Conservation (phyloP, 495 filamentous ascomycete species). For the Staphylotrichum longicolle region DNA sequence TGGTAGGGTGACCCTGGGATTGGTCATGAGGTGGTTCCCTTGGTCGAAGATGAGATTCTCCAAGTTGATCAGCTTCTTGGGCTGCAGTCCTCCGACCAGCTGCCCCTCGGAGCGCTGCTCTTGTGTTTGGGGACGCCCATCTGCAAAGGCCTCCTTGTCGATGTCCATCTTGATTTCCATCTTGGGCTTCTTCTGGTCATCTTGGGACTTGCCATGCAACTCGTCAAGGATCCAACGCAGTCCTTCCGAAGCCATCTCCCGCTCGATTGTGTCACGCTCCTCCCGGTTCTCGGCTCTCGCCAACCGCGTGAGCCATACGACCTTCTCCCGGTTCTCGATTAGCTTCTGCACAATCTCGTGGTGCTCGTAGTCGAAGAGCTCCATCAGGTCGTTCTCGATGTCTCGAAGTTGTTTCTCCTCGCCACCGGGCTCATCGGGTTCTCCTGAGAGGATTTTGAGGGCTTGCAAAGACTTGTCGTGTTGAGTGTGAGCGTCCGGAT, state of each 20-base stretch:
- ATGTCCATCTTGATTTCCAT: slow-evolving; percentile 94
- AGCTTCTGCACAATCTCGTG: slow-evolving; percentile 89
- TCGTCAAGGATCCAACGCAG: slow-evolving; percentile 84
- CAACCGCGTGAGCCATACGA: slow-evolving; percentile 93
- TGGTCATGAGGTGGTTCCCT: slow-evolving; percentile 98
- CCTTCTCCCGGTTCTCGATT: slow-evolving; percentile 85
- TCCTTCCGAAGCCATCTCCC: slow-evolving; percentile 87
- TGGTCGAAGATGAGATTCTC: slow-evolving; percentile 97
- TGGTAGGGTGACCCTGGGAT: slow-evolving; percentile 90
- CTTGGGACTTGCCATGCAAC: slow-evolving; percentile 57
- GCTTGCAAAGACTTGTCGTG: slow-evolving; percentile 83
- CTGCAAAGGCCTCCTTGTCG: slow-evolving; percentile 63
- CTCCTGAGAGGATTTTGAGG: slow-evolving; percentile 73
- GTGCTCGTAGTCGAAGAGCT: slow-evolving; percentile 95
- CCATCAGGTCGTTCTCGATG: slow-evolving; percentile 97
- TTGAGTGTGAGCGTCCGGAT: slow-evolving; percentile 84
- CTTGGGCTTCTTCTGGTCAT: slow-evolving; percentile 62
- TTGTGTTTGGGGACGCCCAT: slow-evolving; percentile 41
- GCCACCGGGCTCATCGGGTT: slow-evolving; percentile 65
- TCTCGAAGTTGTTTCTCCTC: slow-evolving; percentile 82
- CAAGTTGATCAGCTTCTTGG: slow-evolving; percentile 81
- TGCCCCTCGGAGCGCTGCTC: slow-evolving; percentile 56
- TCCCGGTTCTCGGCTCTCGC: slow-evolving; percentile 78
- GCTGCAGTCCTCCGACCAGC: slow-evolving; percentile 81
- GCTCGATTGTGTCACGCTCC: slow-evolving; percentile 74